Conservation (phyloP, 176 grass and related monocot genomes). For the Poa pratensis region DNA sequence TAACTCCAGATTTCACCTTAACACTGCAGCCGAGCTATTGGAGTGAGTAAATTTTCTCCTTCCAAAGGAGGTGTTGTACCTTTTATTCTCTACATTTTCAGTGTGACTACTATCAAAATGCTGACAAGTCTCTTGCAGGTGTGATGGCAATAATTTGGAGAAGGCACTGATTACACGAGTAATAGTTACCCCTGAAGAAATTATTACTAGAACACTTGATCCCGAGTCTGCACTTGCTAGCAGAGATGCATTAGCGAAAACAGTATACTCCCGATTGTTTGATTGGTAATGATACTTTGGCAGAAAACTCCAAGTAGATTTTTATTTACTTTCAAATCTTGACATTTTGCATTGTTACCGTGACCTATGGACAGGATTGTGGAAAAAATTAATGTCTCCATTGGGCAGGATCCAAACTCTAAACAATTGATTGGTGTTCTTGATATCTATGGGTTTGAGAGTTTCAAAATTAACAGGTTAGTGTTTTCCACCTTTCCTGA, state of each 20-base stretch:
- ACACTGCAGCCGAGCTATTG: constrained; percentile 81
- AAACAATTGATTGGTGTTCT: constrained; percentile 98
- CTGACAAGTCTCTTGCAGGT: constrained; percentile 71
- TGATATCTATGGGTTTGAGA: constrained; percentile 99
- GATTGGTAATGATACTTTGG: constrained; percentile 72
- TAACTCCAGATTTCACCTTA: constrained; percentile 90
- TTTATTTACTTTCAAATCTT: constrained; percentile 21
- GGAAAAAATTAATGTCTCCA: constrained; percentile 97
- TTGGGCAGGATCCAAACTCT: constrained; percentile 98
- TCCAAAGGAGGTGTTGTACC: background rate
- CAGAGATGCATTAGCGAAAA: constrained; percentile 98
- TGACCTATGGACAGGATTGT: constrained; percentile 79
- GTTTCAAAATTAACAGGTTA: constrained; percentile 99
- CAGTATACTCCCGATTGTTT: constrained; percentile 95
- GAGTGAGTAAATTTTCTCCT: constrained; percentile 62
- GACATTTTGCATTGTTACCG: constrained; percentile 28
- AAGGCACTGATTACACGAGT: constrained; percentile 92
- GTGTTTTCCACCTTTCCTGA: constrained; percentile 33
- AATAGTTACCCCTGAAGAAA: constrained; percentile 99
- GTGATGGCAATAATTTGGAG: constrained; percentile 81
- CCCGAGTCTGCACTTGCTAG: constrained; percentile 90
- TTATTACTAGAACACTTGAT: constrained; percentile 98
- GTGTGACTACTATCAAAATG: constrained; percentile 8
- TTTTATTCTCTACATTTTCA: constrained; percentile 40
- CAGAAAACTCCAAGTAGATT: constrained; percentile 35